Conservation (phyloP, 2,329 filamentous ascomycete species). For the Sarocladium oryzae region DNA sequence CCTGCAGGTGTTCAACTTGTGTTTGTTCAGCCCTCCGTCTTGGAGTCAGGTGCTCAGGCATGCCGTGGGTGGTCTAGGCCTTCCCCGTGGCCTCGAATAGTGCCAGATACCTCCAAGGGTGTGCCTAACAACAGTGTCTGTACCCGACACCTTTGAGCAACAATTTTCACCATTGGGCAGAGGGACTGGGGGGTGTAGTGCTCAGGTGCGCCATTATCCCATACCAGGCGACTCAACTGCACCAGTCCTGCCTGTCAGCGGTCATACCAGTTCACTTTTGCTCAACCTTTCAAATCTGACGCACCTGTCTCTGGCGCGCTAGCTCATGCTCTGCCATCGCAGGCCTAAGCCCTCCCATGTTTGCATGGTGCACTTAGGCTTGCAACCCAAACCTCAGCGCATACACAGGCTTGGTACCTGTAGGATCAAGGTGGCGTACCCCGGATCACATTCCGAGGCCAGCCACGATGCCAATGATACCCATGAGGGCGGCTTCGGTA, state of each 20-base stretch:
- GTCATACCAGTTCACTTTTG: not conserved
- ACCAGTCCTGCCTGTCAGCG: not conserved
- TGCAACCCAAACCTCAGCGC: not conserved
- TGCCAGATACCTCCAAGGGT: not conserved
- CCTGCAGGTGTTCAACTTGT: no score
- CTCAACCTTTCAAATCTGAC: not conserved
- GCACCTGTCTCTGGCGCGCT: not conserved
- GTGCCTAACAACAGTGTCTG: not conserved
- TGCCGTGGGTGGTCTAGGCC: slow-evolving; percentile 5
- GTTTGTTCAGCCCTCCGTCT: no score
- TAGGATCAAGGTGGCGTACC: slow-evolving; percentile 7
- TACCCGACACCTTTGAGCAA: no score
- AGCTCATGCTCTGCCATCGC: not conserved
- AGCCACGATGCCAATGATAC: slow-evolving; percentile 2
- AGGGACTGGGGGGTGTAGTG: not conserved
- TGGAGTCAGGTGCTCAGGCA: not conserved
- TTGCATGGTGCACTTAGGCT: not conserved
- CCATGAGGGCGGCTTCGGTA: not conserved
- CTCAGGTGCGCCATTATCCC: not conserved
- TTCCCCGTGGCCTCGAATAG: not conserved
- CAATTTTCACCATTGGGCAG: no score
- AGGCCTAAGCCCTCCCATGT: no score
- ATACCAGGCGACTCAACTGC: not conserved
- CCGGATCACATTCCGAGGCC: slow-evolving; percentile 9
- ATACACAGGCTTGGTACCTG: not conserved